Evolutionary conservation across 805 yeast species (phyloP).

Genomic region (Yarrowia porcina): DNA sequence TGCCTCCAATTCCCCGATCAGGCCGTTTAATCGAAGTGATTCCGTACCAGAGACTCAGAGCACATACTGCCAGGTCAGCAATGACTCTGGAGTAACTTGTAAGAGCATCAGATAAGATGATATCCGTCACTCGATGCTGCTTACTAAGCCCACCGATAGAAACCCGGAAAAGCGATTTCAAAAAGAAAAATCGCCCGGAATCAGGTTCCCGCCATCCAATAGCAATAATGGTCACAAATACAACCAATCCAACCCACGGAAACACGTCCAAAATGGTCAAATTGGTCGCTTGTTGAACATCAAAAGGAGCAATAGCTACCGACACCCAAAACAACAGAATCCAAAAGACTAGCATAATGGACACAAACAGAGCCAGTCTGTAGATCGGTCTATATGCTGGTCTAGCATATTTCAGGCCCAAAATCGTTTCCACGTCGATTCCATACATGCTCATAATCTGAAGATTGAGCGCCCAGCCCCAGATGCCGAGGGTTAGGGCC

Average conservation of each 20-base stretch:
- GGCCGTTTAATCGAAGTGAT: constrained; percentile 36
- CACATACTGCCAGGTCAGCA: constrained; percentile 58
- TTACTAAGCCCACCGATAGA: constrained; percentile 57
- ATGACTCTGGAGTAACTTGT: constrained; percentile 76
- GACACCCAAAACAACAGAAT: constrained; percentile 6
- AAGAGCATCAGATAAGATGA: constrained; percentile 76
- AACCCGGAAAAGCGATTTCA: constrained; percentile 47
- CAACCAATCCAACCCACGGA: constrained; percentile 43
- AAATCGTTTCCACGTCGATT: constrained; percentile 33
- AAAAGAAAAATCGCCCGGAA: constrained; percentile 44
- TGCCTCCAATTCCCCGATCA: constrained; percentile 40
- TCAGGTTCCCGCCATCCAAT: constrained; percentile 42
- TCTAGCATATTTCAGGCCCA: constrained; percentile 27
- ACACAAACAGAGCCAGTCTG: constrained; percentile 3
- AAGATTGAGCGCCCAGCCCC: constrained; percentile 39
- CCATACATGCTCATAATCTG: constrained; percentile 32
- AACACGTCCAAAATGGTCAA: constrained; percentile 35
- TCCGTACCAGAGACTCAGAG: neutral
- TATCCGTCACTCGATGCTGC: constrained; percentile 66
- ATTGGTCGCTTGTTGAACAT: neutral
- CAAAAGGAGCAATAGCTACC: neutral
- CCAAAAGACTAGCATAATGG: neutral
- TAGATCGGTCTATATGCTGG: constrained; percentile 31
- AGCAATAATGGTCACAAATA: constrained; percentile 40
- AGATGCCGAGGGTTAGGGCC: constrained; percentile 35